phyloP scores from a whole-genome alignment of 2,329 filamentous ascomycete genomes.

The Cercospora zeina region DNA sequence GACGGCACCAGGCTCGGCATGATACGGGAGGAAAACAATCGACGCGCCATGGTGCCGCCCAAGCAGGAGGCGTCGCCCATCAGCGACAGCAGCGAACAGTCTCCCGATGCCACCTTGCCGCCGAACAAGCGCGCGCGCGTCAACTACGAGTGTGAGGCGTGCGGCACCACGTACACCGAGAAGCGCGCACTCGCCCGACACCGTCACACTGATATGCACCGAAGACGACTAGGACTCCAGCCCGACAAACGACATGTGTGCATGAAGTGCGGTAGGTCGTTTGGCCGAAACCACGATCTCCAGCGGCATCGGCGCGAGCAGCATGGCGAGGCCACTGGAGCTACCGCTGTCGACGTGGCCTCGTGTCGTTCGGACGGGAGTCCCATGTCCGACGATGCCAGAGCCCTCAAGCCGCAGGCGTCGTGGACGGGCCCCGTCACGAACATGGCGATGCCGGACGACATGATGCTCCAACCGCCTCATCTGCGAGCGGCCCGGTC shows the following conservation, averaged over 20 bases:
- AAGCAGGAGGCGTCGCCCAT: slow-evolving; percentile 15
- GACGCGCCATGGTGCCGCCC: slow-evolving; percentile 6
- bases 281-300: slow-evolving; percentile 34
- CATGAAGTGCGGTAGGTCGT: slow-evolving; percentile 29
- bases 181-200: slow-evolving; percentile 35
- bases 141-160: slow-evolving; percentile 24
- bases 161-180: slow-evolving; percentile 31
- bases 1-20: slow-evolving; percentile 15
- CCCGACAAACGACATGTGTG: slow-evolving; percentile 32
- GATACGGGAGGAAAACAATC: slow-evolving; percentile 19
- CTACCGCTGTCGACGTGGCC: slow-evolving; percentile 17
- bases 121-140: slow-evolving; percentile 21
- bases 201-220: slow-evolving; percentile 33
- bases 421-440: slow-evolving; percentile 17
- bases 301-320: slow-evolving; percentile 33
- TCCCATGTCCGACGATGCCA: slow-evolving; percentile 6
- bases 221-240: slow-evolving; percentile 30
- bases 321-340: slow-evolving; percentile 27
- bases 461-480: slow-evolving; percentile 13
- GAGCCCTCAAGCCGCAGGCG: slow-evolving; percentile 2
- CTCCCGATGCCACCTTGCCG: slow-evolving; percentile 17
- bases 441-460: slow-evolving; percentile 14
- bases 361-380: slow-evolving; percentile 17
- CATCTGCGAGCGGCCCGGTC: slow-evolving; percentile 19
- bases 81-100: slow-evolving; percentile 20